Percentiles rank a stretch among this genome's conserved stretches.
Evolutionary conservation across 306 rosid species (phyloP).

Genomic region (Herpetospermum pedunculosum): DNA sequence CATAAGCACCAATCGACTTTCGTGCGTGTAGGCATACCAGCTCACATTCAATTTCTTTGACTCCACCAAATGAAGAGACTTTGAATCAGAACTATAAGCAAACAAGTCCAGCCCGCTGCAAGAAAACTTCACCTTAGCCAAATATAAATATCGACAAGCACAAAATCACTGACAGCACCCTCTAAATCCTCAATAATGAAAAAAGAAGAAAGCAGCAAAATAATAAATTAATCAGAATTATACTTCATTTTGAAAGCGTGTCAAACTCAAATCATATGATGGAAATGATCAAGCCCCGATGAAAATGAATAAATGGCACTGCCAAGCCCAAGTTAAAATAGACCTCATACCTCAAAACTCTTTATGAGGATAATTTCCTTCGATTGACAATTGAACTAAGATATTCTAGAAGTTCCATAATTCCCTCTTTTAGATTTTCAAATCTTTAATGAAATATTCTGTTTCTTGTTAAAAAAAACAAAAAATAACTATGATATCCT

Average conservation of each 20-base stretch:
- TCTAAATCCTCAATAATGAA: neutral
- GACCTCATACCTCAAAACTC: neutral
- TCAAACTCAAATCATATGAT: neutral
- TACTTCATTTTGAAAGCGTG: neutral
- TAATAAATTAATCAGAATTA: neutral
- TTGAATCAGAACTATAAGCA: slow-evolving; percentile 50
- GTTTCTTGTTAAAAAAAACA: too few species aligned
- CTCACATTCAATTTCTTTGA: slow-evolving; percentile 70
- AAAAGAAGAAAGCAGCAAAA: neutral
- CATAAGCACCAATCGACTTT: slow-evolving; percentile 95
- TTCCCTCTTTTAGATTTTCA: neutral
- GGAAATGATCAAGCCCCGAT: too few species aligned
- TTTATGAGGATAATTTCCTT: neutral
- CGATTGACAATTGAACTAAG: neutral
- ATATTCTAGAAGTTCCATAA: neutral
- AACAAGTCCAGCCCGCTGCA: slow-evolving; percentile 89
- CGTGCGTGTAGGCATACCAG: slow-evolving; percentile 93
- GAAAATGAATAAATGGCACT: neutral
- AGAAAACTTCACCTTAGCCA: slow-evolving; percentile 18
- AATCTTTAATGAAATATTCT: too few species aligned
- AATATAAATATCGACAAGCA: neutral
- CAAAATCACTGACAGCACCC: neutral
- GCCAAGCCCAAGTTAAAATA: neutral
- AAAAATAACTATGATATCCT: neutral
- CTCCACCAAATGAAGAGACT: slow-evolving; percentile 72